Conservation (phyloP, 768 basidiomycete genomes). For the Vararia minispora region DNA sequence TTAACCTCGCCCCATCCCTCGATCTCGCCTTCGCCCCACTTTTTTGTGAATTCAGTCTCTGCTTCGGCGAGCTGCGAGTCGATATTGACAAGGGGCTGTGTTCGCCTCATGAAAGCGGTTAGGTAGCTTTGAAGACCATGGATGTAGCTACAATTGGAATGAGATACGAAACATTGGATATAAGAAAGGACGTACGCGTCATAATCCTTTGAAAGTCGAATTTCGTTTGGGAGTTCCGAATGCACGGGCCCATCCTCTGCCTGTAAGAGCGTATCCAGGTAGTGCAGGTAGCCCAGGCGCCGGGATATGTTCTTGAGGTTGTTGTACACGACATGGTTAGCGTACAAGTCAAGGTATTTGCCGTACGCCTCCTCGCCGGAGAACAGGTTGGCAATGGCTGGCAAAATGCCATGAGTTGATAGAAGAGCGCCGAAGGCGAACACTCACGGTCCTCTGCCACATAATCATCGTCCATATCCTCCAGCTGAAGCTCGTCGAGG, state of each 20-base stretch:
- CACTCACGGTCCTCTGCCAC: conserved; percentile 85
- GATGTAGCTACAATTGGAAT: conserved; percentile 74
- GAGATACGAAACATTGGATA: conserved; percentile 1
- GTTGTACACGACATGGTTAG: conserved; percentile 77
- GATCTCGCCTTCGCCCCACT: conserved; percentile 73
- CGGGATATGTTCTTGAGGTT: conserved; percentile 82
- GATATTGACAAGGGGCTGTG: conserved; percentile 73
- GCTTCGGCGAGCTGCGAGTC: conserved; percentile 55
- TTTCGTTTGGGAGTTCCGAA: conserved; percentile 56
- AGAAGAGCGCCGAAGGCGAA: conserved; percentile 30
- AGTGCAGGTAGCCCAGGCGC: conserved; percentile 85
- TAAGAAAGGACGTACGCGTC: conserved; percentile 46
- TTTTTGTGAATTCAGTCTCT: conserved; percentile 57
- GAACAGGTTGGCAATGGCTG: conserved; percentile 77
- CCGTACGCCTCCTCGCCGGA: conserved; percentile 96
- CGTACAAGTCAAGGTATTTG: conserved; percentile 88
- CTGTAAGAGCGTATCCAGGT: conserved; percentile 75
- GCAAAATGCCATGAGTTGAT: conserved; percentile 5
- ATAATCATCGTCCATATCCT: conserved; percentile 56
- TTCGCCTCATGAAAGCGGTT: conserved; percentile 74
- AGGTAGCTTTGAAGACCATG: conserved; percentile 75
- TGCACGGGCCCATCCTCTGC: conserved; percentile 54
- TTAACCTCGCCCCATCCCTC: conserved; percentile 58
- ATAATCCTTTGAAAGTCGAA: conserved; percentile 62
- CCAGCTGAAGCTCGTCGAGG: conserved; percentile 65